A percentile compares a stretch with the other conserved stretches of the same genome.
Conservation (phyloP, 352 stramenopile genomes). For the Phytophthora uliginosa region DNA sequence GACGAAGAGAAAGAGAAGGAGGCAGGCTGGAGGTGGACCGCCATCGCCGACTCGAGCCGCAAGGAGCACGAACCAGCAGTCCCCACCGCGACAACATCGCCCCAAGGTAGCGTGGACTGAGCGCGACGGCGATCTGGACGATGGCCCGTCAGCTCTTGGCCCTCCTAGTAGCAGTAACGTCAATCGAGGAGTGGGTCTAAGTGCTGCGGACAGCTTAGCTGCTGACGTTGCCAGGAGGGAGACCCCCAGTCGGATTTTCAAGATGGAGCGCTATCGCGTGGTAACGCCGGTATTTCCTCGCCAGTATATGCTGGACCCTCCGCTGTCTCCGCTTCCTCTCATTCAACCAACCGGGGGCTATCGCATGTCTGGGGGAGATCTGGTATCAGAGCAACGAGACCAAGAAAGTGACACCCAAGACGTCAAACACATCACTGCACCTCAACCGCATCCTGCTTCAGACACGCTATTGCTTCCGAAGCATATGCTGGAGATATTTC, state of each 20-base stretch:
- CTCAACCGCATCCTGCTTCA: constrained; percentile 19
- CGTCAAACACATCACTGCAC: not conserved
- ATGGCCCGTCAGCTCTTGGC: not conserved
- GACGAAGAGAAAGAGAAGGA: constrained; percentile 26
- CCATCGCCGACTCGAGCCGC: constrained; percentile 20
- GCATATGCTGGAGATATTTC: constrained; percentile 82
- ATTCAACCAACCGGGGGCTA: constrained; percentile 25
- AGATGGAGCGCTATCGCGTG: constrained; percentile 76
- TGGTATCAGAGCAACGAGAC: constrained; percentile 8
- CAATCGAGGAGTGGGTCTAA: not conserved
- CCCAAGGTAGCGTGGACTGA: constrained; percentile 24
- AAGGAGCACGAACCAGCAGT: constrained; percentile 33
- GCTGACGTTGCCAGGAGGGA: constrained; percentile 39
- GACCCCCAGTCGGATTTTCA: constrained; percentile 64
- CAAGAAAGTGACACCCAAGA: constrained; percentile 2
- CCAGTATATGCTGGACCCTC: constrained; percentile 23
- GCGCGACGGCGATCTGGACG: not conserved
- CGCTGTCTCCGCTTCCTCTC: constrained; percentile 43
- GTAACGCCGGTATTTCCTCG: constrained; percentile 61
- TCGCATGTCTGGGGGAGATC: constrained; percentile 20
- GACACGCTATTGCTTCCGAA: constrained; percentile 56
- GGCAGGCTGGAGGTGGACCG: not conserved
- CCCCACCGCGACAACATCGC: constrained; percentile 14
- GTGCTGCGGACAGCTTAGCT: constrained; percentile 22
- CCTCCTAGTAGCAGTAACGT: constrained; percentile 1